Evolutionary conservation across 768 basidiomycete genomes (phyloP), one percentile per base, ranked within the genome.

Genomic region (Russula virescens): DNA sequence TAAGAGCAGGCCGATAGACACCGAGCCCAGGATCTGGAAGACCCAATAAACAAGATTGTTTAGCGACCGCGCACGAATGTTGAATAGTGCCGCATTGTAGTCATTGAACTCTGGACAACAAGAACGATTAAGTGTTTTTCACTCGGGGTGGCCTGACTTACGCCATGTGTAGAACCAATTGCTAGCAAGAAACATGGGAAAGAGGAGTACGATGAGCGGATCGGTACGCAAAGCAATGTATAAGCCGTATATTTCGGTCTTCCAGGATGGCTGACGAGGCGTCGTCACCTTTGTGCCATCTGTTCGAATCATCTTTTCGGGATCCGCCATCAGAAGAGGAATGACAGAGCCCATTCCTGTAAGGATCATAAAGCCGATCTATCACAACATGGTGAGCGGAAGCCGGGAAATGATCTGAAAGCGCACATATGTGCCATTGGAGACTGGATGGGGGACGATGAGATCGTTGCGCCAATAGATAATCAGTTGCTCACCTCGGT

Each of bases 141-240:
- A 43, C 8, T 7, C 26, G 9, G 35, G 28, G 11, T 18, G 23
- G 21, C 6, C 19, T 11, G 4, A 73, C 85, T 70, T 63, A 89
- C 88, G 89, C 88, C 88, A 91, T 2, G 89, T 86, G 70, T 91
- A 91, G 75, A 91, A 91, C 82, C 87, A 91, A 72, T 91, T 91
- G 46, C 85, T 87, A 9, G 87, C 83, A 58, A 91, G 83, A 74
- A 92, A 91, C 86, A 92, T 88, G 14, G 91, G 91, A 77, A 93
- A 89, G 21, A 92, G 79, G 5, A 90, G 75, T 18, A 91, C 63
- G 68, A 94, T 83, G 74, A 79, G 77, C 0, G 88, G 88, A 69
- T 93, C 91, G 14, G 81, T 85, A 60, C 75, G 80, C 48, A 94
- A 76, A 2, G 87, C 82, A 50, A 86, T 67, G 74, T 80, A 90